Conservation (phyloP, 257 asterid species). For the Gentiana macrophylla region DNA sequence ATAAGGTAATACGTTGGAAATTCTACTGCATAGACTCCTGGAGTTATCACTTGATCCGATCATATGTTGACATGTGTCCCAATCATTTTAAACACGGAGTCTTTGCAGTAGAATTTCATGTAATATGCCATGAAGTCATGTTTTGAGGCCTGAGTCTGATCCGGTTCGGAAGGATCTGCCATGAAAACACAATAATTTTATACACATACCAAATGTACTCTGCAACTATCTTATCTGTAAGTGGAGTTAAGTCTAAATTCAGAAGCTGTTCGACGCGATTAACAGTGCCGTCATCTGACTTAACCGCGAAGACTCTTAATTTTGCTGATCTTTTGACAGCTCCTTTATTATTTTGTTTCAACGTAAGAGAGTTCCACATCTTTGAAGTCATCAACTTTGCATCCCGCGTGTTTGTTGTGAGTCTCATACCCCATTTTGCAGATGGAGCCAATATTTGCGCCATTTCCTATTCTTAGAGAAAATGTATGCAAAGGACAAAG, state of each 20-base stretch:
- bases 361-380: slow-evolving; percentile 61
- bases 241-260: slow-evolving; percentile 73
- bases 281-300: slow-evolving; percentile 50
- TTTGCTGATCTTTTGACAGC: slow-evolving; percentile 43
- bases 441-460: slow-evolving; percentile 95
- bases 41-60: too few relatives aligned
- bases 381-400: slow-evolving; percentile 50
- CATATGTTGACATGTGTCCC: too few relatives aligned
- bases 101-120: too few relatives aligned
- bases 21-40: too few relatives aligned
- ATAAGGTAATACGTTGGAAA: too few relatives aligned
- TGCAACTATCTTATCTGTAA: slow-evolving; percentile 80
- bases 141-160: not conserved
- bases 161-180: not conserved
- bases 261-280: slow-evolving; percentile 86
- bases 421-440: slow-evolving; percentile 91
- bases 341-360: slow-evolving; percentile 59
- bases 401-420: slow-evolving; percentile 43
- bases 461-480: slow-evolving; percentile 40
- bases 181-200: slow-evolving; percentile 1
- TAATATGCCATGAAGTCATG: too few relatives aligned
- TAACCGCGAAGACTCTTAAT: slow-evolving; percentile 54
- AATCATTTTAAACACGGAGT: too few relatives aligned
- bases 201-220: slow-evolving; percentile 73
- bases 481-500: slow-evolving; percentile 4